Evolutionary conservation across 768 basidiomycete genomes (phyloP).

Genomic region (Pilatotrama ljubarskyi): DNA sequence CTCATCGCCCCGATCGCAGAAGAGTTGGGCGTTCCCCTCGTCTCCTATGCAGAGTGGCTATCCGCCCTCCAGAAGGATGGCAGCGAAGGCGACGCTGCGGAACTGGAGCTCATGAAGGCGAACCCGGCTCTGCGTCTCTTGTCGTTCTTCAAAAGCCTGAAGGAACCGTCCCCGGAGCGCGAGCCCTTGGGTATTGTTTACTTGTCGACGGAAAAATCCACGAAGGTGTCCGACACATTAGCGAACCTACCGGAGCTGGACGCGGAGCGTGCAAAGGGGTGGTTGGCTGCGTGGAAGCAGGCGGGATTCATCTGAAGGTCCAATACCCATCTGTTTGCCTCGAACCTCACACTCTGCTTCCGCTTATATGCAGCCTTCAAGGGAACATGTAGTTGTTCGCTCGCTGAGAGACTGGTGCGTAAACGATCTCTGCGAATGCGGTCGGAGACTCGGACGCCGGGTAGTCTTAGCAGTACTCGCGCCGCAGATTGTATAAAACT

Average conservation of each 20-base stretch:
- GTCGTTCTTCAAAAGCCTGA: conserved; percentile 21
- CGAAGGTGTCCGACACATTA: conserved; percentile 9
- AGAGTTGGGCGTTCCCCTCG: conserved; percentile 25
- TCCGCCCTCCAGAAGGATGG: conserved; percentile 12
- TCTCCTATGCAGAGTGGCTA: conserved; percentile 30
- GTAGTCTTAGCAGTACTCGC: too few relatives aligned
- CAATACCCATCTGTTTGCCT: too few relatives aligned
- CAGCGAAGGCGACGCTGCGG: neutral
- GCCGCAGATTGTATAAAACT: too few relatives aligned
- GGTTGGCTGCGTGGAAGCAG: conserved; percentile 12
- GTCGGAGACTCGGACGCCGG: too few relatives aligned
- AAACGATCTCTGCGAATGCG: too few relatives aligned
- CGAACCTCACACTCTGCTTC: too few relatives aligned
- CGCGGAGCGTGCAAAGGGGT: conserved; percentile 1
- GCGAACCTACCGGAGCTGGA: conserved; percentile 3
- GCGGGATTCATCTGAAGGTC: conserved; percentile 5
- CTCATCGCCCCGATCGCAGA: conserved; percentile 6
- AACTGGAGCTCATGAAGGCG: conserved; percentile 17
- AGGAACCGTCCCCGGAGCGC: neutral
- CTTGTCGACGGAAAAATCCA: conserved; percentile 20
- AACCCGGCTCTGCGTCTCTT: conserved; percentile 26
- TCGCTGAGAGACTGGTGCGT: too few relatives aligned
- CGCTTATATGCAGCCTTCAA: too few relatives aligned
- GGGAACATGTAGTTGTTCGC: too few relatives aligned
- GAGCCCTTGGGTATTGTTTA: conserved; percentile 14